Evolutionary conservation across 2,329 filamentous ascomycete species (phyloP).

Genomic region (Nothophaeocryptopus gaeumannii): DNA sequence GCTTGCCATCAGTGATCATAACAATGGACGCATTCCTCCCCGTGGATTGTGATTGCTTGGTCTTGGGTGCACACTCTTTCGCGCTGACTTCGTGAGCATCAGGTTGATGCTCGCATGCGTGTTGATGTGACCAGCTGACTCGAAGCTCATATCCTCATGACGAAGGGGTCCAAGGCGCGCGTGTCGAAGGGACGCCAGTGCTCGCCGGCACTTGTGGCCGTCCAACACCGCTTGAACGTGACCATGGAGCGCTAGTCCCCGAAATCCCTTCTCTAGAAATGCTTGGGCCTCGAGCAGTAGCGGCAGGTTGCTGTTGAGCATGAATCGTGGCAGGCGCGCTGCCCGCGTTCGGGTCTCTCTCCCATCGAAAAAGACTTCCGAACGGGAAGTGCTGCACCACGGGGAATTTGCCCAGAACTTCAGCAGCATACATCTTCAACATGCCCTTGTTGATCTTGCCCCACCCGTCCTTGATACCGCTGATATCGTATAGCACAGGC

Average conservation of each 20-base stretch:
- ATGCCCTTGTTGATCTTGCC: slow-evolving; percentile 96
- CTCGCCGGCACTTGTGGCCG: slow-evolving; percentile 25
- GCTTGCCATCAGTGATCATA: too few relatives aligned
- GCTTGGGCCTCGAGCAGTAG: slow-evolving; percentile 25
- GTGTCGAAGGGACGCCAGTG: slow-evolving; percentile 30
- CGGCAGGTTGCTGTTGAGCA: slow-evolving; percentile 31
- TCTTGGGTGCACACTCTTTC: too few relatives aligned
- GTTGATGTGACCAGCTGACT: background rate
- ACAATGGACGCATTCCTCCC: too few relatives aligned
- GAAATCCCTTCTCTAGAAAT: slow-evolving; percentile 7
- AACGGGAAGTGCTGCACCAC: slow-evolving; percentile 87
- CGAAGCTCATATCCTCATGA: too few relatives aligned
- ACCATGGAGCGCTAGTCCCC: slow-evolving; percentile 31
- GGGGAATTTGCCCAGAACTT: slow-evolving; percentile 93
- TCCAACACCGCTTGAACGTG: slow-evolving; percentile 16
- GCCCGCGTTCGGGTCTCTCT: slow-evolving; percentile 43
- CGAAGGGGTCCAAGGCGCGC: slow-evolving; percentile 28
- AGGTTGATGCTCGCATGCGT: too few relatives aligned
- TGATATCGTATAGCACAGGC: slow-evolving; percentile 90
- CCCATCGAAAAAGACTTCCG: slow-evolving; percentile 50
- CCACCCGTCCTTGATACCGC: slow-evolving; percentile 84
- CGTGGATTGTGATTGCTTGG: too few relatives aligned
- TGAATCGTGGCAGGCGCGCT: slow-evolving; percentile 27
- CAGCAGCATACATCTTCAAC: slow-evolving; percentile 99
- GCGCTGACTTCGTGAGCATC: too few relatives aligned